Evolutionary conservation across 1,139 yeast genomes (phyloP).

Genomic region (Eremothecium sinecaudum): DNA sequence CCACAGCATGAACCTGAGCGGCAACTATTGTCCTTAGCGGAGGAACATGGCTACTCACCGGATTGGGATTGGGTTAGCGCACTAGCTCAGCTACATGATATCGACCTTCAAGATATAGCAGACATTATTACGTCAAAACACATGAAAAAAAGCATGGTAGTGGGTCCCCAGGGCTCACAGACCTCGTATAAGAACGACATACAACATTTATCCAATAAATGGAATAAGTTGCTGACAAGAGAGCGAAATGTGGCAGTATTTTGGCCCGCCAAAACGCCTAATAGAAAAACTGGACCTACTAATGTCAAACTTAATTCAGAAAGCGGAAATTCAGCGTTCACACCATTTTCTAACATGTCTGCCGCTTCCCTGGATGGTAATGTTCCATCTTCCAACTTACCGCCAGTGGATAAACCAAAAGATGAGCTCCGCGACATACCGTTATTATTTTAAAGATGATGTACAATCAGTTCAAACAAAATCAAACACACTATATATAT

Average conservation of each 20-base stretch:
- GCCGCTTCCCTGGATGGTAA: too few relatives aligned
- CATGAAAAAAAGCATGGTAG: slow-evolving; percentile 7
- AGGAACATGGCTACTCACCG: background rate
- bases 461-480: too few relatives aligned
- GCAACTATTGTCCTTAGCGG: background rate
- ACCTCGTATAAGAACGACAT: slow-evolving; percentile 10
- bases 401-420: too few relatives aligned
- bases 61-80: slow-evolving; percentile 8
- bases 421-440: slow-evolving; percentile 4
- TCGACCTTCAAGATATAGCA: slow-evolving; percentile 19
- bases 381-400: too few relatives aligned
- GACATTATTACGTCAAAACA: slow-evolving; percentile 12
- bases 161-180: slow-evolving; percentile 10
- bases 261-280: slow-evolving; percentile 23
- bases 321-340: background rate
- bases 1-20: background rate
- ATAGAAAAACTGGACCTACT: background rate
- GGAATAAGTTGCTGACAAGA: slow-evolving; percentile 19
- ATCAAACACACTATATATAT: too few relatives aligned
- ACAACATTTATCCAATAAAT: slow-evolving; percentile 16
- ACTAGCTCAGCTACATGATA: slow-evolving; percentile 18
- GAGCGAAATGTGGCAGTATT: slow-evolving; percentile 16
- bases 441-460: too few relatives aligned
- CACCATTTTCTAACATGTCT: background rate
- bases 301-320: background rate